Conservation (phyloP, 2,329 filamentous ascomycete genomes). For the Microcyclospora tardicrescens region DNA sequence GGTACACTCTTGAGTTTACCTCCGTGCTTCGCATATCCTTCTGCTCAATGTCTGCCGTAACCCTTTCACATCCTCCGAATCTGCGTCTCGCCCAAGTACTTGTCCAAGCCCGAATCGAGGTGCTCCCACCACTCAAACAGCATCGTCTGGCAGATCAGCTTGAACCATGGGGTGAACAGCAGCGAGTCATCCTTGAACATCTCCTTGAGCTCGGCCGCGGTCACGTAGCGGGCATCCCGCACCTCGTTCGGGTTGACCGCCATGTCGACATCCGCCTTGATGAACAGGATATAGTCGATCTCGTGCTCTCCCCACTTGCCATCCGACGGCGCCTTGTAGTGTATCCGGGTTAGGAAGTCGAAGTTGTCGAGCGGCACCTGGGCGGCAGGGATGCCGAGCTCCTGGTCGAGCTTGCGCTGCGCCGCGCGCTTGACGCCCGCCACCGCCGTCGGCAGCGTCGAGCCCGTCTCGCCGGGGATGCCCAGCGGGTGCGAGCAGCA, state of each 20-base stretch:
- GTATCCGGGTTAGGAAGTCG: constrained; percentile 87
- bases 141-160: constrained; percentile 95
- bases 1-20: too few relatives aligned
- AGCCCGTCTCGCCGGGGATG: constrained; percentile 81
- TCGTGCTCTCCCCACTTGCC: constrained; percentile 99
- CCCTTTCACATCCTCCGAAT: constrained; percentile 63
- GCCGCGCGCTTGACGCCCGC: constrained; percentile 83
- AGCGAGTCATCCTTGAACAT: constrained; percentile 72
- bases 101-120: constrained; percentile 66
- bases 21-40: too few relatives aligned
- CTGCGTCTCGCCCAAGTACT: constrained; percentile 72
- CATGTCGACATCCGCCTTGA: constrained; percentile 82
- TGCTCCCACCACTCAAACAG: constrained; percentile 95
- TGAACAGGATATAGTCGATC: constrained; percentile 98
- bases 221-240: constrained; percentile 71
- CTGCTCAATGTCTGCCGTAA: too few relatives aligned
- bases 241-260: constrained; percentile 79
- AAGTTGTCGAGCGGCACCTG: constrained; percentile 89
- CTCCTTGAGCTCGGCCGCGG: constrained; percentile 64
- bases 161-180: constrained; percentile 97
- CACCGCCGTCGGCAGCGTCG: constrained; percentile 65
- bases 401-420: constrained; percentile 84
- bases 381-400: constrained; percentile 77
- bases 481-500: constrained; percentile 96
- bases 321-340: constrained; percentile 94